Conservation (phyloP, 2,329 filamentous ascomycete genomes). For the Aspergillus calidoustus region DNA sequence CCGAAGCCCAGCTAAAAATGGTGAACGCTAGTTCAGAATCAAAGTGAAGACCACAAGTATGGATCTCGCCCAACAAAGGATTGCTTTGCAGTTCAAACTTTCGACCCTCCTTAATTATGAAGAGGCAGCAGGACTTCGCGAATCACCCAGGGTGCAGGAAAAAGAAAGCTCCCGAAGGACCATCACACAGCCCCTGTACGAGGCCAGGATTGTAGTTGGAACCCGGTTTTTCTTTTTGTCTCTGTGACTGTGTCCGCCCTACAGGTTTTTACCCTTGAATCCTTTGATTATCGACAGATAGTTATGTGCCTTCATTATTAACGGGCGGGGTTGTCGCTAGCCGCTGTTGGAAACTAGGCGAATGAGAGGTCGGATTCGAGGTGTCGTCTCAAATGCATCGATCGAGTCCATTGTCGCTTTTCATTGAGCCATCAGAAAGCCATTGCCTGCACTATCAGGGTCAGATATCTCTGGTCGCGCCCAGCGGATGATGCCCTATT, state of each 20-base stretch:
- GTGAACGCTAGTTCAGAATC: background rate
- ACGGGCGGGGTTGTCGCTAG: slow-evolving; percentile 8
- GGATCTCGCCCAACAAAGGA: background rate
- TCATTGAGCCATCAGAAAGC: slow-evolving; percentile 17
- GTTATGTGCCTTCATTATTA: background rate
- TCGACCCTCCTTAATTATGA: background rate
- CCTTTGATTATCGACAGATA: background rate
- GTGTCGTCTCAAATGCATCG: slow-evolving; percentile 14
- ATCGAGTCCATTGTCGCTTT: slow-evolving; percentile 12
- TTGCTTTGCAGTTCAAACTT: background rate
- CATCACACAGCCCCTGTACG: background rate
- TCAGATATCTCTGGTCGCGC: slow-evolving; percentile 12
- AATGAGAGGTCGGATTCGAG: slow-evolving; percentile 23
- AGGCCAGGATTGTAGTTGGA: slow-evolving; percentile 10
- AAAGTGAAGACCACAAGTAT: background rate
- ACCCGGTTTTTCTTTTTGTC: background rate
- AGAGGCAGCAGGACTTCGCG: background rate
- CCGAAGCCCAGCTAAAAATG: slow-evolving; percentile 8
- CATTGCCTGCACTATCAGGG: slow-evolving; percentile 22
- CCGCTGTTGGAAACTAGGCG: slow-evolving; percentile 12
- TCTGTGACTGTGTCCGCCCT: background rate
- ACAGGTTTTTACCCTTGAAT: slow-evolving; percentile 3
- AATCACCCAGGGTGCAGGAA: background rate
- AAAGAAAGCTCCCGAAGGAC: slow-evolving; percentile 6
- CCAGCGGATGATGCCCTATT: slow-evolving; percentile 3